These are phyloP conservation scores for Paraglomus brasilianum DNA, from an alignment of 192 early-diverging fungal genomes.

Conservation along the genomic window DNA sequence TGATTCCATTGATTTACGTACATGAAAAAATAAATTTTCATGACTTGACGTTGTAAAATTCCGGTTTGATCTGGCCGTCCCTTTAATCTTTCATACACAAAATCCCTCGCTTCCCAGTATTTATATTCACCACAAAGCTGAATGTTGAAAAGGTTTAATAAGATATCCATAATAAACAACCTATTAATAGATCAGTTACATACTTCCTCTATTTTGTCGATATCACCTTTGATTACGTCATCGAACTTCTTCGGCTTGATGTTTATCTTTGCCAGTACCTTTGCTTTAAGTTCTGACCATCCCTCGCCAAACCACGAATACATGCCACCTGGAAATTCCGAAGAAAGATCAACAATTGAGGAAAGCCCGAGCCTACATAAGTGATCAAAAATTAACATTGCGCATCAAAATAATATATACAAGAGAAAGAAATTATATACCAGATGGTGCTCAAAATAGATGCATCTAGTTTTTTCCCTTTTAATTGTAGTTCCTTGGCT, in stretches of 20 bases:
- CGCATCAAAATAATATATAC: background rate
- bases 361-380: conserved; percentile 26
- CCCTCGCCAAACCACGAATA: conserved; percentile 28
- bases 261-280: background rate
- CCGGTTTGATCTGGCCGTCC: conserved; percentile 3
- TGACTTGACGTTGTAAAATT: conserved; percentile 26
- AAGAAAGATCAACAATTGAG: conserved; percentile 23
- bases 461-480: conserved; percentile 27
- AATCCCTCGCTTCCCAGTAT: conserved; percentile 17
- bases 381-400: background rate
- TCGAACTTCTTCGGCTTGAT: no score
- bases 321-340: conserved; percentile 26
- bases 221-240: no score
- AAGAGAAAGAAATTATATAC: conserved; percentile 21
- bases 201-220: no score
- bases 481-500: conserved; percentile 23
- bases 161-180: background rate
- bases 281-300: conserved; percentile 20
- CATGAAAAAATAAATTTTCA: conserved; percentile 28
- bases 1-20: conserved; percentile 25
- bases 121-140: conserved; percentile 8
- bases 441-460: conserved; percentile 7
- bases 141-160: conserved; percentile 23
- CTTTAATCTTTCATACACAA: conserved; percentile 30
- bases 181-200: background rate